A percentile compares a stretch with the other conserved stretches of the same genome.
phyloP scores from a whole-genome alignment of 1,284 basidiomycete genomes.

The Ganoderma multipileum region DNA sequence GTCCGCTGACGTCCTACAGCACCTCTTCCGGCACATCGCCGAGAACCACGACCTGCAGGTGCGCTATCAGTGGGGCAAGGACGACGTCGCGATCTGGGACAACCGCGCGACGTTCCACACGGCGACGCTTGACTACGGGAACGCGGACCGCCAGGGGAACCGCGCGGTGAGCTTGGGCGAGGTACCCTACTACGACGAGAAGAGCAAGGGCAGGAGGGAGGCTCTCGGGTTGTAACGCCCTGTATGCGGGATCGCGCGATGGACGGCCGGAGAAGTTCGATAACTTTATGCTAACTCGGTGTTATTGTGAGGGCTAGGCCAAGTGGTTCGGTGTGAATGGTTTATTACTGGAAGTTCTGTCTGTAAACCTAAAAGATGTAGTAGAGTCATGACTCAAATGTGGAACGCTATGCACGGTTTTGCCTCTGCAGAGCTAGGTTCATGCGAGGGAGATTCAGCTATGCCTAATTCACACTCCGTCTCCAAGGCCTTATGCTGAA shows the following conservation, averaged over 20 bases:
- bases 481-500: no score
- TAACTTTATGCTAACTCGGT: neutral
- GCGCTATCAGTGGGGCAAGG: constrained; percentile 53
- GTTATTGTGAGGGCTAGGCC: no score
- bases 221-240: constrained; percentile 40
- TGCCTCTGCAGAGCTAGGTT: no score
- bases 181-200: constrained; percentile 63
- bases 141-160: constrained; percentile 56
- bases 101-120: constrained; percentile 61
- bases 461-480: no score
- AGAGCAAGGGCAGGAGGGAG: constrained; percentile 53
- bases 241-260: neutral
- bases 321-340: no score
- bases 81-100: constrained; percentile 64
- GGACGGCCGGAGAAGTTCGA: no score
- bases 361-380: no score
- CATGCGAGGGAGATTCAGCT: no score
- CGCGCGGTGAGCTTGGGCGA: constrained; percentile 71
- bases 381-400: no score
- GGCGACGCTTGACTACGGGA: constrained; percentile 46
- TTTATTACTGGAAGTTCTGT: no score
- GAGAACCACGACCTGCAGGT: constrained; percentile 73
- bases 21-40: constrained; percentile 53
- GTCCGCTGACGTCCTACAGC: constrained; percentile 56
- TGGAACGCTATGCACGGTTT: no score